Percentiles rank a stretch among this genome's conserved stretches.
These are phyloP conservation scores for Eimeria praecox DNA, from an alignment of 169 alveolate genomes.

Conservation along the genomic window DNA sequence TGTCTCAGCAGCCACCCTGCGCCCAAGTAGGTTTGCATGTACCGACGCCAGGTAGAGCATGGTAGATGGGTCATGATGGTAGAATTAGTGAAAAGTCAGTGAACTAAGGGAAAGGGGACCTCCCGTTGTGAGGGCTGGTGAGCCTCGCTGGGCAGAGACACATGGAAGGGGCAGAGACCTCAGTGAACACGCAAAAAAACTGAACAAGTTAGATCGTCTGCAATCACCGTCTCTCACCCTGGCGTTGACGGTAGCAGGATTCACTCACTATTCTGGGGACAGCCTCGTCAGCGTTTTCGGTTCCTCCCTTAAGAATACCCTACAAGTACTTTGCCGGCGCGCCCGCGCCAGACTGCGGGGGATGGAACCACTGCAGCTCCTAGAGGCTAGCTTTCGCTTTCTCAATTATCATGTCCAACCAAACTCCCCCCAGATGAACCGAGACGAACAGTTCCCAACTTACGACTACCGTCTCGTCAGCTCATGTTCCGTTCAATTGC, in stretches of 20 bases:
- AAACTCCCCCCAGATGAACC: neutral
- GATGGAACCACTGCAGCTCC: neutral
- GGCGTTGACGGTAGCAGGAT: neutral
- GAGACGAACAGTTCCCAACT: neutral
- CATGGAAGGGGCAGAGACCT: neutral
- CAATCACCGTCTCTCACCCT: neutral
- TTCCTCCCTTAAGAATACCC: neutral
- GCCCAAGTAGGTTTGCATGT: neutral
- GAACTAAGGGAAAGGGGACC: neutral
- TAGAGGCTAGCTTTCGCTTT: neutral
- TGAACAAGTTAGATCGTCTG: neutral
- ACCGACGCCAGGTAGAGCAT: neutral
- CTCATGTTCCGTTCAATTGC: neutral
- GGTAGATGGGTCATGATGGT: neutral
- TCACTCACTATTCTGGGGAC: neutral
- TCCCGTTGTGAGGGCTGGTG: neutral
- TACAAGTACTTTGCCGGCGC: neutral
- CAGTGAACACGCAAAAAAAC: neutral
- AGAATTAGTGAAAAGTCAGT: neutral
- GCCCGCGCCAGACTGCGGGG: neutral
- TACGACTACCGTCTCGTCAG: neutral
- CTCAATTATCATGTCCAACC: neutral
- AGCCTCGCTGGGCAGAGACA: neutral
- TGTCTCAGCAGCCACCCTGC: neutral
- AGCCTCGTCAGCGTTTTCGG: neutral